phyloP scores from a whole-genome alignment of 1,284 basidiomycete species.

The Fomitopsis betulina region DNA sequence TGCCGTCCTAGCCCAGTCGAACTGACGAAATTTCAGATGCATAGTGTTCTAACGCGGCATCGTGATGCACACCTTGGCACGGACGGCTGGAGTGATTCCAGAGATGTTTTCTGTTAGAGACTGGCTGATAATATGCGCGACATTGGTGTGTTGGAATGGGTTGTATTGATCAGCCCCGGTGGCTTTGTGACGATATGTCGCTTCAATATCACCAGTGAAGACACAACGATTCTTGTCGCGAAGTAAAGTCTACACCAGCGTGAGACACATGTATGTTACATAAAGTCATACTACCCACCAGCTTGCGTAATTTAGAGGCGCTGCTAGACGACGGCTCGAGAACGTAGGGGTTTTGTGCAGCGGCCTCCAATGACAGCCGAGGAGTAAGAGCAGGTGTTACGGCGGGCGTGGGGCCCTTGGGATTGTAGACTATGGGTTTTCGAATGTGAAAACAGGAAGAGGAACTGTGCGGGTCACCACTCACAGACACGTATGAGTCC shows the following conservation, averaged over 20 bases:
- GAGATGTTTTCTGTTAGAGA: neutral
- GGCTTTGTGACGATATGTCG: neutral
- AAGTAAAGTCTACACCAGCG: neutral
- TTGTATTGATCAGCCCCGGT: neutral
- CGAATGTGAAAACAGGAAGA: neutral
- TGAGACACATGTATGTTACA: too few relatives aligned
- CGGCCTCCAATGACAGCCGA: conserved; percentile 3
- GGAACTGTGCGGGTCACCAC: neutral
- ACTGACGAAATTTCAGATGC: neutral
- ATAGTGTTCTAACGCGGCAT: neutral
- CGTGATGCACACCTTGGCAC: neutral
- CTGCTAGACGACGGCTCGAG: neutral
- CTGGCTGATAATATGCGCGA: conserved; percentile 11
- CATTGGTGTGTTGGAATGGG: neutral
- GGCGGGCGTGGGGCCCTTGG: conserved; percentile 8
- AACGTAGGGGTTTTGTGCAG: neutral
- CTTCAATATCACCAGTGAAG: neutral
- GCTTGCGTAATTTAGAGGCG: conserved; percentile 5
- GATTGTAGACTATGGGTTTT: conserved; percentile 3
- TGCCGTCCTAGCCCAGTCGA: neutral
- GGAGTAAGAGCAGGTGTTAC: conserved; percentile 2
- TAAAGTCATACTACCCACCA: neutral
- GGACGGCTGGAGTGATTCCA: neutral
- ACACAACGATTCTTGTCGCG: neutral
- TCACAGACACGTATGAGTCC: conserved; percentile 7